phyloP scores from a whole-genome alignment of 2,329 filamentous ascomycete genomes.

The Fusarium sp. region DNA sequence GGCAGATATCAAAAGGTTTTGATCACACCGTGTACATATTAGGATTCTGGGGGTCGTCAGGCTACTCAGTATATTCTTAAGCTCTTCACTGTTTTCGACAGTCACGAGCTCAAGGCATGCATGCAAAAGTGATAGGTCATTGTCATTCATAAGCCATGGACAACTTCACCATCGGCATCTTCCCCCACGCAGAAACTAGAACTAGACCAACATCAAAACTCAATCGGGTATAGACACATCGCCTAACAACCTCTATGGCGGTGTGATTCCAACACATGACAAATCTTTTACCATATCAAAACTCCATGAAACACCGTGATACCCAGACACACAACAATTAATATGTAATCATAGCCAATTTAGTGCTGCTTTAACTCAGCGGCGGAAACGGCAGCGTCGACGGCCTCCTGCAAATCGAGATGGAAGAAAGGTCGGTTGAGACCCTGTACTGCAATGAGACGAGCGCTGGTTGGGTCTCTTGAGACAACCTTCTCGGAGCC shows the following conservation, averaged over 20 bases:
- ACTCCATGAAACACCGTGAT: conserved; percentile 9
- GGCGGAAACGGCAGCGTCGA: conserved; percentile 55
- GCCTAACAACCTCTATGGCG: neutral
- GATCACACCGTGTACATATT: neutral
- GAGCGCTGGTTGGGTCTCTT: conserved; percentile 41
- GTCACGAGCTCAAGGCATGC: neutral
- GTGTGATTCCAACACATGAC: neutral
- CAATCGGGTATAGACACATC: conserved; percentile 1
- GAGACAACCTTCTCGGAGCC: conserved; percentile 43
- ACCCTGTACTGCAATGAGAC: conserved; percentile 53
- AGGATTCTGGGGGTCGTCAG: neutral
- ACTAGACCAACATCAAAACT: neutral
- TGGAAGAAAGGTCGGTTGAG: conserved; percentile 63
- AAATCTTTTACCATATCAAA: neutral
- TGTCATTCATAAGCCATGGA: neutral
- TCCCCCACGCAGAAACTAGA: neutral
- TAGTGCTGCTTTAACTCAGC: conserved; percentile 44
- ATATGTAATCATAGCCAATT: neutral
- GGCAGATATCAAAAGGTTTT: too few species aligned
- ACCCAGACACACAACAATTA: conserved; percentile 2
- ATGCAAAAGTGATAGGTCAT: neutral
- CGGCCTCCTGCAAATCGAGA: conserved; percentile 59
- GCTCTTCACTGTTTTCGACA: neutral
- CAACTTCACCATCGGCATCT: neutral
- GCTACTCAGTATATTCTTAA: too few species aligned